Evolutionary conservation across 164 flowering plant genomes (phyloP), one percentile per base, ranked within the genome.

Genomic region (Aristolochia californica): DNA sequence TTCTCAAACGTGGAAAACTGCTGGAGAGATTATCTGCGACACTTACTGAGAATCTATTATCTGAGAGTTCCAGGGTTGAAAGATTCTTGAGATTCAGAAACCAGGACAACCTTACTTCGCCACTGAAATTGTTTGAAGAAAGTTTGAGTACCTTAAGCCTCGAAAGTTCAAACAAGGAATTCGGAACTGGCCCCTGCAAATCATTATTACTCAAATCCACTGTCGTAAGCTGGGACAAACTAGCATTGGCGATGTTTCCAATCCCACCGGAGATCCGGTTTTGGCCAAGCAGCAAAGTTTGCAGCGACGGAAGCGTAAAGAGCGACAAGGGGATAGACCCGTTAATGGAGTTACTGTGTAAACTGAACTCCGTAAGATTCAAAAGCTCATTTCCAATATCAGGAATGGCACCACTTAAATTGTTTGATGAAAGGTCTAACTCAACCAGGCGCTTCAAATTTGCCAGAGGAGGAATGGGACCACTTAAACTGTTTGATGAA

Each of bases 371-470:
- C 4, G 10, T 66, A 13, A 82, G 77, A 8, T 66, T 62, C 7
- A 1, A 0, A 26, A 77, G 61, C 8, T 30, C 48, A 22, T 61
- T 45, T 73, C 72, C 77, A 1, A 72, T 48, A 0, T 72, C 66
- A 13, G 84, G 80, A 22, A 83, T 44, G 15, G 56, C 14, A 43
- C 81, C 81, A 25, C n/a, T 65, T 50, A 82, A 67, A 0, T 12
- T 25, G 63, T 83, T 83, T 10, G 0, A 13, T 1, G 84, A 78
- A 1, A 83, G 38, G 47, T 83, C 89, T 61, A 81, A n/a, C 56
- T 61, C 53, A 44, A 23, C 64, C 12, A 83, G 72, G 27, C 60
- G 61, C 9, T 55, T 45, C 34, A 80, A 75, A 1, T 57, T 60
- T 11, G 45, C 58, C 55, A 77, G 34, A 0, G 77, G 67, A 0